Conservation (phyloP, 2,329 filamentous ascomycete species). For the Diaporthe sp. region DNA sequence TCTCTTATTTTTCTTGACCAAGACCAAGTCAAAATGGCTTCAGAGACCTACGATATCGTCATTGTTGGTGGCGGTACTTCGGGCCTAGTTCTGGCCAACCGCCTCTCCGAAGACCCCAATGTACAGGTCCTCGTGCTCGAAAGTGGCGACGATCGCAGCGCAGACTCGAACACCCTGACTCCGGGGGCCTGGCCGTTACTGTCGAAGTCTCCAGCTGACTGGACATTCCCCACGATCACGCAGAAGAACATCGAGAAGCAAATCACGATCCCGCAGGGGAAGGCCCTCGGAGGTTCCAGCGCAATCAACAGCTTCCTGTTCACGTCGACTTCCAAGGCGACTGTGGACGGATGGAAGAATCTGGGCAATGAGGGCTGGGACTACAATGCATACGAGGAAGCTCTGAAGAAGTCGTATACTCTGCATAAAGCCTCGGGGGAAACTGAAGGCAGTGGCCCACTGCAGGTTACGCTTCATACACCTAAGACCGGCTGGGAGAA, state of each 20-base stretch:
- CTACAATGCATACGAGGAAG: slow-evolving; percentile 29
- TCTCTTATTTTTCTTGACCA: too few relatives aligned
- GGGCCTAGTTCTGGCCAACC: too few relatives aligned
- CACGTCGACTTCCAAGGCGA: slow-evolving; percentile 29
- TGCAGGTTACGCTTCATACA: slow-evolving; percentile 11
- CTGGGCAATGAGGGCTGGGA: slow-evolving; percentile 44
- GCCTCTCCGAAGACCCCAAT: too few relatives aligned
- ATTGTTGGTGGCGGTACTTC: too few relatives aligned
- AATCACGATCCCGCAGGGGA: slow-evolving; percentile 32
- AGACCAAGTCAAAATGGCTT: neutral
- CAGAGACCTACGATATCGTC: slow-evolving; percentile 16
- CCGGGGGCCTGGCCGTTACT: too few relatives aligned
- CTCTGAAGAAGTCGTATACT: slow-evolving; percentile 9
- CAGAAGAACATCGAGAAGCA: too few relatives aligned
- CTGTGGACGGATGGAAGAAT: slow-evolving; percentile 41
- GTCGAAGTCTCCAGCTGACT: too few relatives aligned
- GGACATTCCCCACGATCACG: too few relatives aligned
- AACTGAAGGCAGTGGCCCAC: neutral
- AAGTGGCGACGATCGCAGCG: too few relatives aligned
- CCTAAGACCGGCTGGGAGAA: slow-evolving; percentile 27
- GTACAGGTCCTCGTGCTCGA: too few relatives aligned
- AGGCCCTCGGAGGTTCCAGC: slow-evolving; percentile 42
- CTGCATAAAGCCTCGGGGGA: neutral
- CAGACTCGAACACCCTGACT: too few relatives aligned
- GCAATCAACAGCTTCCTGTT: slow-evolving; percentile 44